Conservation (phyloP, 208 protist genomes). For the Leishmania tarentolae region DNA sequence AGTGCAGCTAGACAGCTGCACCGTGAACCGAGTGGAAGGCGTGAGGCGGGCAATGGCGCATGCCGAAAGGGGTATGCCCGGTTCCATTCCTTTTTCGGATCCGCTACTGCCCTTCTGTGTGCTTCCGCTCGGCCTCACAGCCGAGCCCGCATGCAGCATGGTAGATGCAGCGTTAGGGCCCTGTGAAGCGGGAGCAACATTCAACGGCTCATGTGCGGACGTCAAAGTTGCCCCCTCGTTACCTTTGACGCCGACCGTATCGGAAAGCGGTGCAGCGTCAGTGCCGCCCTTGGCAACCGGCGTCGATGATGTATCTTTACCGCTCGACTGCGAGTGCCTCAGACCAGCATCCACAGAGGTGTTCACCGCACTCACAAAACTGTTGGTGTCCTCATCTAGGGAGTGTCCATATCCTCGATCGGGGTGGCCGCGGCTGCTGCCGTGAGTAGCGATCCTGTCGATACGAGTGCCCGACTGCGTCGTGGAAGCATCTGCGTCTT, state of each 20-base stretch:
- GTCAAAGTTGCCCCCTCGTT: not conserved
- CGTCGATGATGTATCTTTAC: not conserved
- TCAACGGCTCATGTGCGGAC: not conserved
- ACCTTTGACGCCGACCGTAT: not conserved
- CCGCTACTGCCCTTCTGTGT: not conserved
- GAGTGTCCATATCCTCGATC: not conserved
- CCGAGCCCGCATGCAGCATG: not conserved
- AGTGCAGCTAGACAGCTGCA: slow-evolving; percentile 15
- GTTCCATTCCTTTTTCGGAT: not conserved
- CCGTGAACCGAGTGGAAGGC: slow-evolving; percentile 19
- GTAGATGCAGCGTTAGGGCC: not conserved
- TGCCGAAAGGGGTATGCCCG: slow-evolving; percentile 13
- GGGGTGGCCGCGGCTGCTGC: not conserved
- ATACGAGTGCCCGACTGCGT: not conserved
- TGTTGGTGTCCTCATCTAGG: not conserved
- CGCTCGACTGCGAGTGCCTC: not conserved
- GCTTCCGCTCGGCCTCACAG: not conserved
- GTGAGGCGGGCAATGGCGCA: slow-evolving; percentile 14
- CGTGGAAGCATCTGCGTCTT: not conserved
- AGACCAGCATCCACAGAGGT: not conserved
- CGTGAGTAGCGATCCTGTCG: not conserved
- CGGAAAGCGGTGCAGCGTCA: not conserved
- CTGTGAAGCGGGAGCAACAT: not conserved
- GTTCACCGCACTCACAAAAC: not conserved
- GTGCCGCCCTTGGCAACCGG: not conserved